phyloP scores from a whole-genome alignment of 2,329 filamentous ascomycete genomes.

The Diaporthe helianthi region DNA sequence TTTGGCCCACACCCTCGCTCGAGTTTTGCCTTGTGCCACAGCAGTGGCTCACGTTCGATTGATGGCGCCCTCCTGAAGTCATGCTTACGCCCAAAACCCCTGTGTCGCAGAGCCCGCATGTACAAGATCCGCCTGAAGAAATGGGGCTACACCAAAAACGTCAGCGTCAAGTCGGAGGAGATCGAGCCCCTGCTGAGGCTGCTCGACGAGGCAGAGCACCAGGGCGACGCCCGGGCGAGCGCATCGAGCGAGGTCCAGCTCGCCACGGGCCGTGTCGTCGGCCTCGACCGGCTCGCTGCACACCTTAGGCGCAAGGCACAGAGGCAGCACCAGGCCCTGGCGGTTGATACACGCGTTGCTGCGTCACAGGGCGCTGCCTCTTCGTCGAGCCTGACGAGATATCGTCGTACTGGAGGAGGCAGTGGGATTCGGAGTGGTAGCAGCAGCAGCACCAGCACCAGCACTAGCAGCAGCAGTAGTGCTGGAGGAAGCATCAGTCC shows the following conservation, averaged over 20 bases:
- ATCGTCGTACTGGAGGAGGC: neutral
- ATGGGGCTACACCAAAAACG: slow-evolving; percentile 35
- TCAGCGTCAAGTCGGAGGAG: slow-evolving; percentile 35
- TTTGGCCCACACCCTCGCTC: too few relatives aligned
- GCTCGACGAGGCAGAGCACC: slow-evolving; percentile 31
- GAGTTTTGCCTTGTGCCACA: neutral
- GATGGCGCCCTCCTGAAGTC: slow-evolving; percentile 29
- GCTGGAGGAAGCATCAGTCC: too few relatives aligned
- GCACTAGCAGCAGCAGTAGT: too few relatives aligned
- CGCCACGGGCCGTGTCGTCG: slow-evolving; percentile 32
- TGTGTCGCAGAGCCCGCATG: slow-evolving; percentile 31
- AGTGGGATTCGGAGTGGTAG: neutral
- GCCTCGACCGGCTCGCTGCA: slow-evolving; percentile 32
- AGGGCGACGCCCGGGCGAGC: slow-evolving; percentile 29
- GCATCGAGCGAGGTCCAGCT: slow-evolving; percentile 32
- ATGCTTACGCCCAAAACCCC: neutral
- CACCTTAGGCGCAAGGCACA: slow-evolving; percentile 33
- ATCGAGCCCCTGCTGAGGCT: slow-evolving; percentile 31
- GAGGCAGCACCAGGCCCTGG: slow-evolving; percentile 13
- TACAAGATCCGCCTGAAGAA: slow-evolving; percentile 35
- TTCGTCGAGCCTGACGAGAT: neutral
- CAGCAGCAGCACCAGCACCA: neutral
- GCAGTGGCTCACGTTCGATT: slow-evolving; percentile 20
- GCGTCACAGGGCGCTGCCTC: neutral
- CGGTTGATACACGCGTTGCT: slow-evolving; percentile 17